Conservation (phyloP, 2,329 filamentous ascomycete species). For the Cladosporium austrohemisphaericum region DNA sequence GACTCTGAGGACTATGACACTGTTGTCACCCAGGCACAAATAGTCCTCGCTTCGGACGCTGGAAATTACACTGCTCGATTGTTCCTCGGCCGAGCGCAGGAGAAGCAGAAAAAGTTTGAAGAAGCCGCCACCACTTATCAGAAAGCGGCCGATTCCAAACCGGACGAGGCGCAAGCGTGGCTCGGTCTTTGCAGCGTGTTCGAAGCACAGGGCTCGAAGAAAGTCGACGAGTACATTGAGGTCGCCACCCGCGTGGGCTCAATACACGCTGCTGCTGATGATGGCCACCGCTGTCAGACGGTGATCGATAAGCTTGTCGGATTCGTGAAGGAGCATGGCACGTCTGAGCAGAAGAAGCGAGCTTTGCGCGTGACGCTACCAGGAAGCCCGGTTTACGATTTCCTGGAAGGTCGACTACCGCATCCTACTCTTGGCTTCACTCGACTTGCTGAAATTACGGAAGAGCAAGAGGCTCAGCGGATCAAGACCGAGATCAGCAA, state of each 20-base stretch:
- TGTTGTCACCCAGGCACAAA: conserved; percentile 65
- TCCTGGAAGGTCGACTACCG: conserved; percentile 77
- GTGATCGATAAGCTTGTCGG: conserved; percentile 76
- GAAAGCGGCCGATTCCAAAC: conserved; percentile 66
- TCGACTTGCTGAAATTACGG: conserved; percentile 76
- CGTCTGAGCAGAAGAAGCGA: conserved; percentile 67
- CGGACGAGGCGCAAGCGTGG: conserved; percentile 79
- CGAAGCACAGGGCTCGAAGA: conserved; percentile 68
- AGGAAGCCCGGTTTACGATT: conserved; percentile 72
- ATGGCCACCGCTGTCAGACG: conserved; percentile 55
- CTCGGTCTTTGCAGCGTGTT: conserved; percentile 84
- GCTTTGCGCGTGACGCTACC: conserved; percentile 76
- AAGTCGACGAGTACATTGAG: conserved; percentile 69
- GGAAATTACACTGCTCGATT: conserved; percentile 82
- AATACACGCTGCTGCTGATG: conserved; percentile 65
- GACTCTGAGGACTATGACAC: conserved; percentile 76
- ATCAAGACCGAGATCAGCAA: conserved; percentile 90
- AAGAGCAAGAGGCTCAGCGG: conserved; percentile 79
- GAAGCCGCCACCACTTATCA: conserved; percentile 75
- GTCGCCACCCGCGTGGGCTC: conserved; percentile 70
- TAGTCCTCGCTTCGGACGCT: conserved; percentile 67
- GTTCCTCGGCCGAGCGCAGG: conserved; percentile 81
- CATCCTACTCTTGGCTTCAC: conserved; percentile 77
- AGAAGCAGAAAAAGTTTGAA: conserved; percentile 67
- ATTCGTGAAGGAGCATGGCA: conserved; percentile 69